A percentile compares a stretch with the other conserved stretches of the same genome.
Evolutionary conservation across 2,329 filamentous ascomycete species (phyloP).

Genomic region (Clathrospora elynae): DNA sequence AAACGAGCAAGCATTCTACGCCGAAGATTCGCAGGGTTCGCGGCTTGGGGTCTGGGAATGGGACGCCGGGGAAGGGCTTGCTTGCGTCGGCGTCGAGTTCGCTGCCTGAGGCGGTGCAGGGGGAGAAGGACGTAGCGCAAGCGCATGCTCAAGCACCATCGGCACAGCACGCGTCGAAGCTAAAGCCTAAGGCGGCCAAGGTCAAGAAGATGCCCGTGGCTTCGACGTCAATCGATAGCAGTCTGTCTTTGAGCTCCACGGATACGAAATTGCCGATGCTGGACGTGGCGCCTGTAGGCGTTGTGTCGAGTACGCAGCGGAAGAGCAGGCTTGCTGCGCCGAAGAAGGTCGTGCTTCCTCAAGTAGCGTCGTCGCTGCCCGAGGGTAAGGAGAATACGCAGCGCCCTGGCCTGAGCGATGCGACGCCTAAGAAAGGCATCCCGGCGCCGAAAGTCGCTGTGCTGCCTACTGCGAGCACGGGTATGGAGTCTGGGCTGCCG

Average conservation of each 20-base stretch:
- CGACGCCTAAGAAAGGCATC: constrained; percentile 41
- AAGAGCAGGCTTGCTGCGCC: constrained; percentile 45
- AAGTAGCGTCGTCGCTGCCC: constrained; percentile 13
- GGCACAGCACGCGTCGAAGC: constrained; percentile 25
- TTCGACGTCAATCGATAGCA: constrained; percentile 15
- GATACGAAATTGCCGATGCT: constrained; percentile 26
- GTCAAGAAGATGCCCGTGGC: constrained; percentile 31
- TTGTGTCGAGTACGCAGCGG: constrained; percentile 30
- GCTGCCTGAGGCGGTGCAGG: constrained; percentile 35
- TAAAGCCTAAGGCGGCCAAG: constrained; percentile 27
- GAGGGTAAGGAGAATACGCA: constrained; percentile 37
- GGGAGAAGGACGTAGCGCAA: constrained; percentile 27
- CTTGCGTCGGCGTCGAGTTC: constrained; percentile 36
- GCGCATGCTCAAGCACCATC: constrained; percentile 5
- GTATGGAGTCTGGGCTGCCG: constrained; percentile 38
- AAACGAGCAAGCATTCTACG: constrained; percentile 34
- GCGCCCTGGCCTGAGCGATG: constrained; percentile 18
- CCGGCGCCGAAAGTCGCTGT: constrained; percentile 28
- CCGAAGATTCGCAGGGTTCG: constrained; percentile 40
- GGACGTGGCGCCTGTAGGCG: constrained; percentile 30
- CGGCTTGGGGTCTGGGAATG: constrained; percentile 45
- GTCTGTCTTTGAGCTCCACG: constrained; percentile 7
- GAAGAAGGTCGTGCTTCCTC: constrained; percentile 42
- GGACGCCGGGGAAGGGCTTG: constrained; percentile 47
- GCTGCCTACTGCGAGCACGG: constrained; percentile 16